Conservation (phyloP, 2,329 filamentous ascomycete genomes). For the Colletotrichum musae region DNA sequence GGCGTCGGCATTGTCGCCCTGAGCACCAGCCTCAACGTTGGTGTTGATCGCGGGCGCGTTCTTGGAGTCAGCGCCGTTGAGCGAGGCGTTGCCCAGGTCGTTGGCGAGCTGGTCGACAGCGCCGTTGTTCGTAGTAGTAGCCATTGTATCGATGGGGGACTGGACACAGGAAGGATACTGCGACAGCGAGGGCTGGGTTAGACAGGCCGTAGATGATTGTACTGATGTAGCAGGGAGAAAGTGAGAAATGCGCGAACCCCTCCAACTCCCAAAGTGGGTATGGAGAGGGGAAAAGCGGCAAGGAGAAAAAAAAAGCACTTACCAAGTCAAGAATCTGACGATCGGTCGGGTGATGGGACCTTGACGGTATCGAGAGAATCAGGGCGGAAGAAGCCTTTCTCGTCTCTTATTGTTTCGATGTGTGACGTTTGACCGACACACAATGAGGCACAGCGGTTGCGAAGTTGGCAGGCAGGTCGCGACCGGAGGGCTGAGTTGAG, state of each 20-base stretch:
- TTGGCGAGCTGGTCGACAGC: constrained; percentile 85
- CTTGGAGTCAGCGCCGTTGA: constrained; percentile 78
- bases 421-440: constrained; percentile 43
- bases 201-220: not conserved
- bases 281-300: constrained; percentile 5
- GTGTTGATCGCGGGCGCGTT: constrained; percentile 80
- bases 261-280: constrained; percentile 9
- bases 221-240: not conserved
- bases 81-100: constrained; percentile 80
- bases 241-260: constrained; percentile 7
- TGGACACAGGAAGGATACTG: constrained; percentile 38
- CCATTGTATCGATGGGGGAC: constrained; percentile 65
- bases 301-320: constrained; percentile 20
- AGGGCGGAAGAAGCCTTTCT: constrained; percentile 34
- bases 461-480: constrained; percentile 40
- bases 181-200: constrained; percentile 22
- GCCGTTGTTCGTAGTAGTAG: constrained; percentile 69
- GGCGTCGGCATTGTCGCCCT: constrained; percentile 72
- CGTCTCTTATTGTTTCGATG: constrained; percentile 34
- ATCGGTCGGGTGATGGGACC: constrained; percentile 35
- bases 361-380: constrained; percentile 22
- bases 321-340: constrained; percentile 40
- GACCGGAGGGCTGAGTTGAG: constrained; percentile 37
- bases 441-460: constrained; percentile 37
- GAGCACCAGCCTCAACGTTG: constrained; percentile 70